These are phyloP conservation scores for Paracoccidioides lutzii DNA, from an alignment of 2,329 filamentous ascomycete genomes.

Conservation along the genomic window DNA sequence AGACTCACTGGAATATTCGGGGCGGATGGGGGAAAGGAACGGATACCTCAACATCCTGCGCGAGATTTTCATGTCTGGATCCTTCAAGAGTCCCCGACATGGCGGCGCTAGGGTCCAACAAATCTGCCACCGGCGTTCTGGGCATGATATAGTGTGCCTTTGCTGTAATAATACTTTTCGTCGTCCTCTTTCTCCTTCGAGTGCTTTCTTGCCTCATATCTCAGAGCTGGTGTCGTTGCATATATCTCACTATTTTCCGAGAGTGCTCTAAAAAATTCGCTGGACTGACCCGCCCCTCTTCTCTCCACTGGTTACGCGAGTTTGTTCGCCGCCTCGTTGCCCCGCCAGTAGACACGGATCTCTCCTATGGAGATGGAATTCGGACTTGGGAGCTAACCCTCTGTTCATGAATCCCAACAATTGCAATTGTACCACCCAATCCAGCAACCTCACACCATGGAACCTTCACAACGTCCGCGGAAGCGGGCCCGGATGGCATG, in stretches of 20 bases:
- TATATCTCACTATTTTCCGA: neutral
- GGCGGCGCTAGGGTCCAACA: neutral
- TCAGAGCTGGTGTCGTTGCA: neutral
- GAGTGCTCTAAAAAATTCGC: neutral
- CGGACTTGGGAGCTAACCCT: neutral
- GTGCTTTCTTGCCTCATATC: neutral
- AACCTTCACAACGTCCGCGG: conserved; percentile 5
- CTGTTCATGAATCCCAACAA: neutral
- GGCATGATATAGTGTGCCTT: neutral
- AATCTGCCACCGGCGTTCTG: neutral
- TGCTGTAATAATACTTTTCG: neutral
- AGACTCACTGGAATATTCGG: no score
- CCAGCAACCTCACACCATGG: neutral
- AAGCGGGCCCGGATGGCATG: conserved; percentile 23
- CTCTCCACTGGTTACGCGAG: neutral
- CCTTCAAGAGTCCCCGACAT: no score
- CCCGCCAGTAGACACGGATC: neutral
- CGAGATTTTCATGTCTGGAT: neutral
- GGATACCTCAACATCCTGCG: neutral
- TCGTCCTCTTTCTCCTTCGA: neutral
- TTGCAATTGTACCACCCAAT: neutral
- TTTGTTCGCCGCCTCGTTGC: neutral
- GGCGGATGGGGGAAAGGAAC: no score
- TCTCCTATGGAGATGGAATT: neutral
- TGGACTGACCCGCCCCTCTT: neutral